Evolutionary conservation across 208 protist genomes (phyloP), one percentile per base, ranked within the genome.

Genomic region (Borovskyia barvae): DNA sequence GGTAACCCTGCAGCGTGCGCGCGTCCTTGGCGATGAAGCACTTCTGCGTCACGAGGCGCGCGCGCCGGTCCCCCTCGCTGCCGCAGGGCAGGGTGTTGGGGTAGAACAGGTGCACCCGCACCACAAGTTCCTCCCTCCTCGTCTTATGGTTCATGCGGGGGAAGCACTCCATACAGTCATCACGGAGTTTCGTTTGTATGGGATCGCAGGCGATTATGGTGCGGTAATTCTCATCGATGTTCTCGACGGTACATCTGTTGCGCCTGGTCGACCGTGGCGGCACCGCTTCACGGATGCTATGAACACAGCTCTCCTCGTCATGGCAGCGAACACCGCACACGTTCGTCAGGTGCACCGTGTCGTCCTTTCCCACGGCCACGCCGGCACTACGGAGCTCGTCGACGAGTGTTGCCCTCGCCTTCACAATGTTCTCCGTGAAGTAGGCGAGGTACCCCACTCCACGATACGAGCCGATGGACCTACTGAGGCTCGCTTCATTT

Each of bases 131-230:
- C 19, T 36, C 24, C 7, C 17, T 0, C 17, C 20, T 0, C 1
- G 1, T 29, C 12, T n/a, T 9, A 33, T 29, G 20, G 37, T 33
- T 35, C 15, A 42, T 28, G 19, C 51, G 43, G 3, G 61, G 61
- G 32, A 60, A 52, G 33, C 51, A 68, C 33, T 68, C 61, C 32
- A 53, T 20, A 20, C 51, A 47, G 61, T 68, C 61, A 15, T 68
- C 61, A 12, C 61, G 51, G 11, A 68, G 28, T 11, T 53, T 53
- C 14, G 61, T 53, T 17, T 60, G 50, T 9, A 52, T 36, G 9
- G 51, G 50, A 20, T 68, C 50, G 50, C 61, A 68, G 5, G 51
- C 50, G 14, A 68, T 45, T 19, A 60, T 45, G 28, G 30, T 60
- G 51, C 51, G 50, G n/a, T n/a, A n/a, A n/a, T n/a, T n/a, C n/a